Conservation (phyloP, 768 basidiomycete genomes). For the Russula abietina region DNA sequence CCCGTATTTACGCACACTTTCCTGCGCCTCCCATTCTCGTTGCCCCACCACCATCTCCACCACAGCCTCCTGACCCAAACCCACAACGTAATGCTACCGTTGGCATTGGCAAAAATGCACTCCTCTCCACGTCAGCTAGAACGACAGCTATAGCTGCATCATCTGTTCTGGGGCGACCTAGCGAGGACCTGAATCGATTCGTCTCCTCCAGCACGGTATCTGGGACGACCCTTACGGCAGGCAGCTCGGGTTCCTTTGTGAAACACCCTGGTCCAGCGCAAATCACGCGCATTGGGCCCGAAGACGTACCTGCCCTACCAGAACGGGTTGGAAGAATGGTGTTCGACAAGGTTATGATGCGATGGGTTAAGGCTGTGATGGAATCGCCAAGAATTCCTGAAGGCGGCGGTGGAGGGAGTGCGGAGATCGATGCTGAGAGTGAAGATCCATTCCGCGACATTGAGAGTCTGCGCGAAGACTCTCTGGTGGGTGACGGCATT, state of each 20-base stretch:
- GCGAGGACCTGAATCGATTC: conserved; percentile 79
- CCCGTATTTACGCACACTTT: conserved; percentile 30
- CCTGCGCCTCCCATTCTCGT: conserved; percentile 29
- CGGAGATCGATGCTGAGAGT: conserved; percentile 46
- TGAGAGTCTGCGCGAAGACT: conserved; percentile 65
- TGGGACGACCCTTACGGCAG: conserved; percentile 61
- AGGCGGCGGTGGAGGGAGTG: conserved; percentile 30
- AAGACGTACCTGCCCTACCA: conserved; percentile 66
- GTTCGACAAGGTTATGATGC: conserved; percentile 77
- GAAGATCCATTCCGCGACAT: conserved; percentile 92
- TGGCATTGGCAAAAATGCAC: conserved; percentile 8
- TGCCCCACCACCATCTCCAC: conserved; percentile 25
- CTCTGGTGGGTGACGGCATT: conserved; percentile 22
- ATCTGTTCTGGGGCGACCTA: conserved; percentile 46
- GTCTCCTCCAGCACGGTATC: conserved; percentile 87
- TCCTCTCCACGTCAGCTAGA: conserved; percentile 22
- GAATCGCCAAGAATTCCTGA: conserved; percentile 28
- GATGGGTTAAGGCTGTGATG: conserved; percentile 66
- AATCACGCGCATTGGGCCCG: conserved; percentile 74
- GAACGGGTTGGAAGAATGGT: conserved; percentile 83
- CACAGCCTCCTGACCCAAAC: conserved; percentile 20
- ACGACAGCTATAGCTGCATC: conserved; percentile 43
- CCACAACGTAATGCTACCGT: conserved; percentile 1
- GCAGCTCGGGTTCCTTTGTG: conserved; percentile 73
- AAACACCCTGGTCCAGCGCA: conserved; percentile 78